phyloP scores from a whole-genome alignment of 441 rosid species.

The Arabidopsis lyrata region DNA sequence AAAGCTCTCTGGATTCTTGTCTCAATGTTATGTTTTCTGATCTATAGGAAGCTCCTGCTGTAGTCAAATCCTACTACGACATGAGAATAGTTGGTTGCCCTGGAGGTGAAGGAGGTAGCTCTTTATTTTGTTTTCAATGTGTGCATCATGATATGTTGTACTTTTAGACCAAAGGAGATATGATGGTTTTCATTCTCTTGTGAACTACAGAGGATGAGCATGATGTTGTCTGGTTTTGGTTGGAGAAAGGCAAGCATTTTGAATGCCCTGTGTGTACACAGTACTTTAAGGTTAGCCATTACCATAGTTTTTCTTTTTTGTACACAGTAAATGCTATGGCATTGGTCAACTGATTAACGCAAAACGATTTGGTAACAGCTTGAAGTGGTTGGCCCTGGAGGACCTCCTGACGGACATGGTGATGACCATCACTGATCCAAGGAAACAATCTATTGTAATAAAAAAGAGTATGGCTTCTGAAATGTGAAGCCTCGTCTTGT shows the following conservation, averaged over 20 bases:
- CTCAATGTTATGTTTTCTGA: not conserved
- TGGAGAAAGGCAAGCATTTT: constrained; percentile 53
- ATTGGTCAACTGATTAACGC: not conserved
- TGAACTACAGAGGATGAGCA: constrained; percentile 51
- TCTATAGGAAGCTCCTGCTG: constrained; percentile 55
- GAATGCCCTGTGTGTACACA: constrained; percentile 60
- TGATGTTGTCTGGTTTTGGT: constrained; percentile 62
- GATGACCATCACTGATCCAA: constrained; percentile 41
- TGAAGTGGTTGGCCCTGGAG: constrained; percentile 51
- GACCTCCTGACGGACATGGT: constrained; percentile 45
- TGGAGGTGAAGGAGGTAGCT: constrained; percentile 87
- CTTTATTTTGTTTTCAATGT: constrained; percentile 7
- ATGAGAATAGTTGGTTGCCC: constrained; percentile 90
- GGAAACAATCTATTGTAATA: constrained; percentile 3
- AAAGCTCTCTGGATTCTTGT: not conserved
- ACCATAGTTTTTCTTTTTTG: too few relatives aligned
- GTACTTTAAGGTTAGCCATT: constrained; percentile 44
- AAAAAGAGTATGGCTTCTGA: constrained; percentile 14
- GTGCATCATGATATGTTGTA: not conserved
- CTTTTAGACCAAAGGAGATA: constrained; percentile 7
- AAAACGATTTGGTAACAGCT: constrained; percentile 36
- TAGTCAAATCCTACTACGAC: constrained; percentile 72
- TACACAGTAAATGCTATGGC: too few relatives aligned
- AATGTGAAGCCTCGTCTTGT: constrained; percentile 5
- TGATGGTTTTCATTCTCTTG: not conserved